Conservation (phyloP, 169 alveolate genomes). For the Eimeria maxima region DNA sequence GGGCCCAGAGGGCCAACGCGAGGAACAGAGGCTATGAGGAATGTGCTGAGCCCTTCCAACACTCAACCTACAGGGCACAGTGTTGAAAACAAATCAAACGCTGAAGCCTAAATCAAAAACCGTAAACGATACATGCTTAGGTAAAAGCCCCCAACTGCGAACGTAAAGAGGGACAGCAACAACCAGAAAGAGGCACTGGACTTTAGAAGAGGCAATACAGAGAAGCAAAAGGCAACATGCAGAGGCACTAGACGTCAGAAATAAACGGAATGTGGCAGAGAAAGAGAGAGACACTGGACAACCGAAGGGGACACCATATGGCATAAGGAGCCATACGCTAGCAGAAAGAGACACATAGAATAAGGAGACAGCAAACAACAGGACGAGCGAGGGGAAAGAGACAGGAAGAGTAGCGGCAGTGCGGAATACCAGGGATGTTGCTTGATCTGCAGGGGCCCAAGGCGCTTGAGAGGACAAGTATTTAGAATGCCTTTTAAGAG, state of each 20-base stretch:
- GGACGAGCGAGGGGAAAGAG: neutral
- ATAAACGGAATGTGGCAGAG: neutral
- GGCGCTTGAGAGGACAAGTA: conserved; percentile 42
- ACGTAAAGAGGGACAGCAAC: neutral
- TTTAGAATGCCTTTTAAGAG: conserved; percentile 71
- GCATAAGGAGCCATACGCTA: neutral
- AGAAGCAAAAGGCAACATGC: neutral
- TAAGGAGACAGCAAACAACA: neutral
- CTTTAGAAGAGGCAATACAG: neutral
- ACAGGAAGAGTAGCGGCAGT: neutral
- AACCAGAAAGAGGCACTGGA: neutral
- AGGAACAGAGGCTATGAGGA: neutral
- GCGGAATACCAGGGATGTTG: conserved; percentile 79
- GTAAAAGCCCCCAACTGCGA: neutral
- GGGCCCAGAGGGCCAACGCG: conserved; percentile 67
- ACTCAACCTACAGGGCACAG: neutral
- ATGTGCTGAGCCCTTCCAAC: neutral
- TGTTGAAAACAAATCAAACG: neutral
- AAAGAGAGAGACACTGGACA: neutral
- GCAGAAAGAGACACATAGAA: neutral
- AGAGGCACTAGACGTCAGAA: neutral
- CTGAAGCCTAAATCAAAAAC: too few species aligned
- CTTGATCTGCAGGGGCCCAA: conserved; percentile 44
- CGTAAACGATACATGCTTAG: too few species aligned
- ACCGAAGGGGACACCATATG: neutral